Base-by-base conservation (phyloP, 768 basidiomycete species). In the Candolleomyces eurysporus region DNA sequence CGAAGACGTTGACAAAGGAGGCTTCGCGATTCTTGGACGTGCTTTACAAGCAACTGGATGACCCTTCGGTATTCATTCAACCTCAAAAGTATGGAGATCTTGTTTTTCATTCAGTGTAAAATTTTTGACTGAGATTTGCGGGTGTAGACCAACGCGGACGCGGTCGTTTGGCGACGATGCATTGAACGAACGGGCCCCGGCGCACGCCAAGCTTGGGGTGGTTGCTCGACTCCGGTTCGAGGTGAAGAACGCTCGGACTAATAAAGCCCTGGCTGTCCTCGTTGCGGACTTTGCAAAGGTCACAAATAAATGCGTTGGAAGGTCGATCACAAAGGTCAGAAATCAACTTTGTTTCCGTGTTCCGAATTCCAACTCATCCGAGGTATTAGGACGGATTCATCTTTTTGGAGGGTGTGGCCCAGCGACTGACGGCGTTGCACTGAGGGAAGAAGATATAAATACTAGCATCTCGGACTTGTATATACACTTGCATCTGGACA, bases 11-110 rank as follows among this genome's bases (percentile, higher is more conserved):
- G 66, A 91, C 86, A 40, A 87, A 83, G 71, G 88, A 91, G 63
- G 90, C 84, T 6, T 89, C 87, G 66, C 72, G 77, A 22, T 89
- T 92, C 72, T 73, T 92, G 58, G 89, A 91, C 64, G 80, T 83
- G 31, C 69, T 92, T 64, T 79, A 83, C 72, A 89, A 88, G 70
- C 89, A 89, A 67, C 79, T 92, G 48, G 83, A 82, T 42, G 86
- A 90, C 69, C 87, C 90, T 39, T 84, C 85, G 19, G 82, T 84
- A 43, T 84, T 82, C 65, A 70, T 82, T 56, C 72, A 79, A 46
- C 88, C 88, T 5, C 67, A 85, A 67, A 79, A 87, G 77, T 80
- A 72, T 71, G 68, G 78, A 31, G 31, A 26, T 26, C 26, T 26
- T 14, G 6, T 43, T 58, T 58, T 32, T 71, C 19, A 26, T 14